These are phyloP conservation scores for Angomonas deanei DNA, from an alignment of 208 protist genomes.

Conservation along the genomic window DNA sequence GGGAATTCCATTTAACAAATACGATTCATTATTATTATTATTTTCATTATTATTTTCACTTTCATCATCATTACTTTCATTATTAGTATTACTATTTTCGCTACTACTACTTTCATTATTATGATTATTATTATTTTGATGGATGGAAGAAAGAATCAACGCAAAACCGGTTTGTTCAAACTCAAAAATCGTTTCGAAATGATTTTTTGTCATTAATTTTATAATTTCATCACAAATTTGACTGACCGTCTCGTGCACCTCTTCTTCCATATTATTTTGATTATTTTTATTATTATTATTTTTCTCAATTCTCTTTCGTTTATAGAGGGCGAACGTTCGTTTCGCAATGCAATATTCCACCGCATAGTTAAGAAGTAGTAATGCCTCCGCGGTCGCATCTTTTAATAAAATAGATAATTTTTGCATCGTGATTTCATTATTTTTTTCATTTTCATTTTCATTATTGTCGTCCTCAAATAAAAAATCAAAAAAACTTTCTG, in stretches of 20 bases:
- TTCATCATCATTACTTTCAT: no score
- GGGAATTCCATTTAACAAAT: background rate
- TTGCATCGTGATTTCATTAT: background rate
- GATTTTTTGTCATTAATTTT: background rate
- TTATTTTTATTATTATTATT: constrained; percentile 7
- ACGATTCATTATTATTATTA: constrained; percentile 7
- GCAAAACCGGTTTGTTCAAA: background rate
- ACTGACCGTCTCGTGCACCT: background rate
- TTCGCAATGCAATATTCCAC: background rate
- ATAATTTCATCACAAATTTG: background rate
- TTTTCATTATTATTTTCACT: background rate
- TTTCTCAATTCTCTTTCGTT: constrained; percentile 14
- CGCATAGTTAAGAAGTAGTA: background rate
- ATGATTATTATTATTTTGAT: background rate
- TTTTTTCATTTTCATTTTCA: constrained; percentile 3
- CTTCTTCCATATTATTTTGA: background rate
- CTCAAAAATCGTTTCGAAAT: background rate
- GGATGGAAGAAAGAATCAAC: background rate
- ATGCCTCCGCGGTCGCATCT: background rate
- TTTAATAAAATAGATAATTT: background rate
- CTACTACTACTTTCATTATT: background rate
- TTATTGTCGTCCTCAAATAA: background rate
- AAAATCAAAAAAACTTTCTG: constrained; percentile 9
- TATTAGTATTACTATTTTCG: background rate
- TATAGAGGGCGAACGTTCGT: background rate